Percentiles rank a stretch among this genome's conserved stretches.
Conservation (phyloP, 257 asterid genomes). For the Avicennia marina region DNA sequence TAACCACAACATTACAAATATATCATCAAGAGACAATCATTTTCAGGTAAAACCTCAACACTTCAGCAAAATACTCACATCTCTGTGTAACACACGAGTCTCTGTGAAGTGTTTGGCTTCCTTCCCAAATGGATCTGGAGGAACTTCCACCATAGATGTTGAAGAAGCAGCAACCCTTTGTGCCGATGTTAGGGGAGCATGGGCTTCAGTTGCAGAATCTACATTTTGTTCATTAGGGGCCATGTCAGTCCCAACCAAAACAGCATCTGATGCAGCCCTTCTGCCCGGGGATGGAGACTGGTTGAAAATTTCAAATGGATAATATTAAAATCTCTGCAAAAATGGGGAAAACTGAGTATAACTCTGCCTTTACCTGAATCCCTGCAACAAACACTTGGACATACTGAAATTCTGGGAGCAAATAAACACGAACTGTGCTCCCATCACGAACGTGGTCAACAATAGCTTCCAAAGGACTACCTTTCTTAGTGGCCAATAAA, state of each 20-base stretch:
- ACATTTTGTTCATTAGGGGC: constrained; percentile 66
- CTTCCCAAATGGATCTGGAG: constrained; percentile 84
- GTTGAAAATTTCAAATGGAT: constrained; percentile 9
- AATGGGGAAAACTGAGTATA: background rate
- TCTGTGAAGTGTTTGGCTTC: constrained; percentile 98
- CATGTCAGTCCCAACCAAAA: constrained; percentile 28
- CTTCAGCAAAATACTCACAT: constrained; percentile 61
- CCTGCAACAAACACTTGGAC: constrained; percentile 95
- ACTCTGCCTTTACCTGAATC: constrained; percentile 53
- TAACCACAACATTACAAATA: constrained; percentile 33
- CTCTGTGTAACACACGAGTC: constrained; percentile 86
- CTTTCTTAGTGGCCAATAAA: constrained; percentile 65
- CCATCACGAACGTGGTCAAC: constrained; percentile 98
- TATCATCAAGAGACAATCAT: constrained; percentile 26
- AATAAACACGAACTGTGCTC: constrained; percentile 85
- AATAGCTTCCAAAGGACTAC: constrained; percentile 87
- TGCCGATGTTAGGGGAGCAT: constrained; percentile 80
- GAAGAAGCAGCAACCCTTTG: constrained; percentile 79
- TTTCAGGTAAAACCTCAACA: background rate
- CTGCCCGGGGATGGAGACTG: constrained; percentile 95
- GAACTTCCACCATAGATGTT: constrained; percentile 53
- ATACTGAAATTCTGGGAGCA: constrained; percentile 87
- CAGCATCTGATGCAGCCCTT: constrained; percentile 56
- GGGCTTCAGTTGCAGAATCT: constrained; percentile 48
- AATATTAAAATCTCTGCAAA: background rate